Conservation (phyloP, 805 yeast genomes). For the Limtongia smithiae region DNA sequence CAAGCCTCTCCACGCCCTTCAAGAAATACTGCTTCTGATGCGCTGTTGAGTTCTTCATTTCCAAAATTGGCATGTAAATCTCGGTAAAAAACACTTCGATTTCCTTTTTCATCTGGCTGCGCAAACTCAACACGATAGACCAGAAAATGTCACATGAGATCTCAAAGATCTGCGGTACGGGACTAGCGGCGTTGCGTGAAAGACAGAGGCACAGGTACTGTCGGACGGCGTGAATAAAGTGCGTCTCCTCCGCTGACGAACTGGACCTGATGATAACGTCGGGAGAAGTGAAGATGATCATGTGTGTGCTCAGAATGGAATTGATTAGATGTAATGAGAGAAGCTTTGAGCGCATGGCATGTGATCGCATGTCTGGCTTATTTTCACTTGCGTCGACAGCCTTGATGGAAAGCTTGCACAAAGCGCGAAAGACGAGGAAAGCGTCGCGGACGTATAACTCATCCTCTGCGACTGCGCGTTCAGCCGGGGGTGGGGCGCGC, state of each 20-base stretch:
- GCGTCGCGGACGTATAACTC: constrained; percentile 84
- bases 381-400: constrained; percentile 56
- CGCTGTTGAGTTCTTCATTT: constrained; percentile 82
- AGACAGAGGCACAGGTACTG: constrained; percentile 79
- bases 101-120: constrained; percentile 86
- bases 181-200: constrained; percentile 89
- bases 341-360: constrained; percentile 85
- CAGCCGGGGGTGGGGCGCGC: constrained; percentile 36
- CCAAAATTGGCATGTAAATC: constrained; percentile 90
- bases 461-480: constrained; percentile 45
- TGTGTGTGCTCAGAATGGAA: constrained; percentile 77
- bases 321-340: constrained; percentile 84
- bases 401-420: constrained; percentile 89
- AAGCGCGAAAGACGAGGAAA: constrained; percentile 84
- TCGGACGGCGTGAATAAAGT: constrained; percentile 73
- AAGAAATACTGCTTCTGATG: constrained; percentile 90
- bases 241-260: constrained; percentile 44
- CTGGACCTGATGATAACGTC: constrained; percentile 36
- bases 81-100: constrained; percentile 91
- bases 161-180: constrained; percentile 87
- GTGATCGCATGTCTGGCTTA: constrained; percentile 66
- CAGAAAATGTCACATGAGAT: constrained; percentile 89
- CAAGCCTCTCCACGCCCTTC: constrained; percentile 72
- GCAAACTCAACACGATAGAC: constrained; percentile 75
- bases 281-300: constrained; percentile 66